phyloP scores from a whole-genome alignment of 2,329 filamentous ascomycete species.

The Westerdykella aurantiaca region DNA sequence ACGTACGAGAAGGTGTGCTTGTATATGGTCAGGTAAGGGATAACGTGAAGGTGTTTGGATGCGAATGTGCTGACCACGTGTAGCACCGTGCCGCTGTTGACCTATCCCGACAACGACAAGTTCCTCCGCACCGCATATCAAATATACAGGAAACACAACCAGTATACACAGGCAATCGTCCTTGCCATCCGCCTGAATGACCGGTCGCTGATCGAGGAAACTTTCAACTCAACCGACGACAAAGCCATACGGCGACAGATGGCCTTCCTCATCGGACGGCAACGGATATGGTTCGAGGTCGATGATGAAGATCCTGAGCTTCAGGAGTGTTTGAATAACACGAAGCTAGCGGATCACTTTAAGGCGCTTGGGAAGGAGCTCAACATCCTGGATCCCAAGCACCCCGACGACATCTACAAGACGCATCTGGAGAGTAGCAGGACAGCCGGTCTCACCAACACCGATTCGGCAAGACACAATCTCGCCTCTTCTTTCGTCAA shows the following conservation, averaged over 20 bases:
- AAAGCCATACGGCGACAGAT: slow-evolving; percentile 84
- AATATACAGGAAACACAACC: slow-evolving; percentile 90
- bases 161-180: slow-evolving; percentile 87
- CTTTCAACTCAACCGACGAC: slow-evolving; percentile 76
- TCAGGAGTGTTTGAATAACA: slow-evolving; percentile 79
- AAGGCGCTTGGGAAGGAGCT: slow-evolving; percentile 90
- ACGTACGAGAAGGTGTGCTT: slow-evolving; percentile 90
- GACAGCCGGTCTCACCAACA: slow-evolving; percentile 86
- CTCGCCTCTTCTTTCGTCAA: slow-evolving; percentile 95
- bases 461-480: slow-evolving; percentile 93
- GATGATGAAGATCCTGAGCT: slow-evolving; percentile 70
- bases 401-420: slow-evolving; percentile 98
- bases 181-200: slow-evolving; percentile 93
- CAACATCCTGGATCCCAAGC: slow-evolving; percentile 94
- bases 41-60: neutral
- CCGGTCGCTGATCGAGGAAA: slow-evolving; percentile 69
- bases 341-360: slow-evolving; percentile 84
- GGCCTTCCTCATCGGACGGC: slow-evolving; percentile 84
- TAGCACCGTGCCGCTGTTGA: slow-evolving; percentile 93
- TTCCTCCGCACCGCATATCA: slow-evolving; percentile 89
- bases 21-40: slow-evolving; percentile 78
- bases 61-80: slow-evolving; percentile 14
- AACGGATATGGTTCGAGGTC: slow-evolving; percentile 77
- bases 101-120: slow-evolving; percentile 93
- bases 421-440: slow-evolving; percentile 94